Conservation (phyloP, 192 early-diverging fungal genomes). For the Irineochytrium annulatum region DNA sequence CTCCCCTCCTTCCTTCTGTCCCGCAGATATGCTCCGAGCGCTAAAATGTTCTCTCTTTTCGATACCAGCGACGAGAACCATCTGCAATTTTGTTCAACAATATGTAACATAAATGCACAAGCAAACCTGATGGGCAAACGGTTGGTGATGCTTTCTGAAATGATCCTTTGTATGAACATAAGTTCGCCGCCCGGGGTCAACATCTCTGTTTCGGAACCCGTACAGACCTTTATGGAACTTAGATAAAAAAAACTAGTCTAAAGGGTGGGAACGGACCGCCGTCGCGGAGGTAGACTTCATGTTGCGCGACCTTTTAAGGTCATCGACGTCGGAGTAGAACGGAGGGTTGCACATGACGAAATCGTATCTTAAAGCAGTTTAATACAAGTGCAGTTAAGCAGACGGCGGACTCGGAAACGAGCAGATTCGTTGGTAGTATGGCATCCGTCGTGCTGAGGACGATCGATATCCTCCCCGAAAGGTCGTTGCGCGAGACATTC, state of each 20-base stretch:
- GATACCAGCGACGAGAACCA: slow-evolving; percentile 87
- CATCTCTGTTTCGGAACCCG: slow-evolving; percentile 65
- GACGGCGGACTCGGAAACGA: slow-evolving; percentile 1
- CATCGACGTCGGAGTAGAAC: slow-evolving; percentile 64
- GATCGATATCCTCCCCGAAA: slow-evolving; percentile 55
- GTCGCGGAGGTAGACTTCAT: slow-evolving; percentile 52
- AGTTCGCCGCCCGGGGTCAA: slow-evolving; percentile 77
- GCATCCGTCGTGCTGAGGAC: slow-evolving; percentile 18
- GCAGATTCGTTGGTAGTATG: slow-evolving; percentile 16
- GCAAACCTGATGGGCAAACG: no score
- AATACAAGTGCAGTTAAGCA: not conserved
- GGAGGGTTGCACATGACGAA: slow-evolving; percentile 95
- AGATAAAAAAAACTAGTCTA: not conserved
- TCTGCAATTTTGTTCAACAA: slow-evolving; percentile 28
- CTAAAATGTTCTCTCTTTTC: slow-evolving; percentile 41
- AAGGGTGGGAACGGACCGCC: slow-evolving; percentile 30
- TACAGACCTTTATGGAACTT: slow-evolving; percentile 42
- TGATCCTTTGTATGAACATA: slow-evolving; percentile 61
- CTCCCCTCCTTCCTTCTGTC: no score
- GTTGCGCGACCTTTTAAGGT: slow-evolving; percentile 45
- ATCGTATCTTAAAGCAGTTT: slow-evolving; percentile 24
- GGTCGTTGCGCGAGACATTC: slow-evolving; percentile 64
- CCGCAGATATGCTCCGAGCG: no score
- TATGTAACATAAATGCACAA: no score
- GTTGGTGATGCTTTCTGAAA: slow-evolving; percentile 62